Conservation (phyloP, 768 basidiomycete species). For the Nidularia pulvinata region DNA sequence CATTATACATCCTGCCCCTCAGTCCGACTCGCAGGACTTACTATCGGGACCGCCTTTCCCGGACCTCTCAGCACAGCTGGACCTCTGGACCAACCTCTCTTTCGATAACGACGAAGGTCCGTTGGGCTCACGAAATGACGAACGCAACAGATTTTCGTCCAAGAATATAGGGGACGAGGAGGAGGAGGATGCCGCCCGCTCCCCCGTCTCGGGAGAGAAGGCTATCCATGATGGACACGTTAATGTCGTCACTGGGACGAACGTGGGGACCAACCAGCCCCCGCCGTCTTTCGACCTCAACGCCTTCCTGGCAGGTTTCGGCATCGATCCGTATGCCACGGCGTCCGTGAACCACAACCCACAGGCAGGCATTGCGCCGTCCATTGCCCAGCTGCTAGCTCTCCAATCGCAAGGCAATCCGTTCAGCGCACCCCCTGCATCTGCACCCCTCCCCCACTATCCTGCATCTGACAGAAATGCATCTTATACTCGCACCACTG, state of each 20-base stretch:
- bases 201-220: conserved; percentile 30
- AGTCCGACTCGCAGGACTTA: conserved; percentile 53
- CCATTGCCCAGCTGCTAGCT: conserved; percentile 72
- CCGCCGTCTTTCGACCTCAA: conserved; percentile 36
- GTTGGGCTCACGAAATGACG: conserved; percentile 26
- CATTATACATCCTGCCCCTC: conserved; percentile 59
- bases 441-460: conserved; percentile 12
- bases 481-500: conserved; percentile 9
- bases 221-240: conserved; percentile 56
- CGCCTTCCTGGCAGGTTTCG: conserved; percentile 31
- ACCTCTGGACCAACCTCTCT: conserved; percentile 81
- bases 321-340: conserved; percentile 37
- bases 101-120: conserved; percentile 78
- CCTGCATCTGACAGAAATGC: too few species aligned
- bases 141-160: conserved; percentile 25
- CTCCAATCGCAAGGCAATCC: conserved; percentile 47
- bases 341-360: conserved; percentile 11
- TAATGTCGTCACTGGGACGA: conserved; percentile 54
- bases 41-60: conserved; percentile 65
- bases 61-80: conserved; percentile 76
- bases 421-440: conserved; percentile 12
- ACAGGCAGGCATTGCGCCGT: conserved; percentile 37
- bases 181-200: conserved; percentile 42
- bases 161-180: conserved; percentile 38
- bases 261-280: conserved; percentile 28